These are phyloP conservation scores for Trypanosoma congolense DNA, from an alignment of 208 protist genomes.

Conservation along the genomic window DNA sequence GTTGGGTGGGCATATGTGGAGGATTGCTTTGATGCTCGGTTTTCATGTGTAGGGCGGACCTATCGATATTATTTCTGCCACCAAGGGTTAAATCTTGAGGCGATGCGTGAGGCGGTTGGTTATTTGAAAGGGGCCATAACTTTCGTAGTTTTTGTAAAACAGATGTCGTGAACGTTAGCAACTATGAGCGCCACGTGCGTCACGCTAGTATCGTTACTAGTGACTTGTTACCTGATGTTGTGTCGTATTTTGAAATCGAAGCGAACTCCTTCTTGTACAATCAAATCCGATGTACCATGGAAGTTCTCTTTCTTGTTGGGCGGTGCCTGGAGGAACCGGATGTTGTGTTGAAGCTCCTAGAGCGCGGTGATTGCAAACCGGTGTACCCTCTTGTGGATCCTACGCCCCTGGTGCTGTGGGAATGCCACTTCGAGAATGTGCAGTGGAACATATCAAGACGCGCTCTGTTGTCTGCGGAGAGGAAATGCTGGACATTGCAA, in stretches of 20 bases:
- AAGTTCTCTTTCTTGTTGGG: constrained; percentile 88
- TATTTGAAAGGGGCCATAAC: constrained; percentile 93
- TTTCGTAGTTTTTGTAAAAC: constrained; percentile 98
- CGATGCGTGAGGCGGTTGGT: constrained; percentile 87
- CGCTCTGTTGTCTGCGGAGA: constrained; percentile 39
- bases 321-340: constrained; percentile 53
- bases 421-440: constrained; percentile 61
- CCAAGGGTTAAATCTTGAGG: constrained; percentile 65
- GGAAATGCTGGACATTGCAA: constrained; percentile 78
- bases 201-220: constrained; percentile 45
- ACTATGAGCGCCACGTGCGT: constrained; percentile 84
- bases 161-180: constrained; percentile 90
- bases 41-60: constrained; percentile 80
- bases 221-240: constrained; percentile 43
- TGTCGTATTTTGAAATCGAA: constrained; percentile 87
- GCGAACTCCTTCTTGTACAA: constrained; percentile 96
- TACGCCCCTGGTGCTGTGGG: constrained; percentile 78
- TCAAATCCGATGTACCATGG: constrained; percentile 95
- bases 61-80: constrained; percentile 93
- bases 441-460: constrained; percentile 60
- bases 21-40: constrained; percentile 89
- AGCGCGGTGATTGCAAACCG: constrained; percentile 72
- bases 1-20: constrained; percentile 90
- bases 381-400: constrained; percentile 70
- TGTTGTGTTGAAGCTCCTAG: constrained; percentile 56